Conservation (phyloP, 345 rosid species). For the Citrus reticulata region DNA sequence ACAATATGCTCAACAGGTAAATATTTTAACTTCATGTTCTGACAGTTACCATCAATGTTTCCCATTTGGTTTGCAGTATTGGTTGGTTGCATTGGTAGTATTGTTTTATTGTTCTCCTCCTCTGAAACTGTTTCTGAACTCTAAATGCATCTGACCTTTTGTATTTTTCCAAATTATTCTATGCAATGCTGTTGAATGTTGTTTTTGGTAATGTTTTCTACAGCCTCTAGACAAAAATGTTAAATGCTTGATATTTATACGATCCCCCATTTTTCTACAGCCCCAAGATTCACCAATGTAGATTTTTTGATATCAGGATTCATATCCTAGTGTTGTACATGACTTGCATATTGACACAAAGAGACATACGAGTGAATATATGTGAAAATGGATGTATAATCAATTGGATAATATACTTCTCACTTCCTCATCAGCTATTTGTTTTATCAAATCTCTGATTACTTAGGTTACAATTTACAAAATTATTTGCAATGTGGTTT, state of each 20-base stretch:
- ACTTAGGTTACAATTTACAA: not conserved
- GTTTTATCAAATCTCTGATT: not conserved
- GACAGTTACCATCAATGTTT: not conserved
- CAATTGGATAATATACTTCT: not conserved
- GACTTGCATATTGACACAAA: too few species aligned
- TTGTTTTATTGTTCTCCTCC: not conserved
- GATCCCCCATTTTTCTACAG: not conserved
- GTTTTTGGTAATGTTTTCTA: not conserved
- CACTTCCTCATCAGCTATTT: not conserved
- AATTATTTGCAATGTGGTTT: too few species aligned
- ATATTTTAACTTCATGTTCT: not conserved
- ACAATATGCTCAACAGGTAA: slow-evolving; percentile 84
- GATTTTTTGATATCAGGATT: not conserved
- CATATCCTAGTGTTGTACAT: not conserved
- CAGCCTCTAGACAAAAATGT: too few species aligned
- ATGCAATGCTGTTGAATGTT: not conserved
- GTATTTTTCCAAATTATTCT: not conserved
- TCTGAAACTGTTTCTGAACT: not conserved
- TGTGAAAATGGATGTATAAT: not conserved
- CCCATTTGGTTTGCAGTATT: not conserved
- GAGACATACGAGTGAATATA: not conserved
- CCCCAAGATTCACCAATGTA: not conserved
- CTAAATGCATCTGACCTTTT: not conserved
- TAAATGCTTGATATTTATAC: not conserved
- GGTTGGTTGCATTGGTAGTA: not conserved